Evolutionary conservation across 768 basidiomycete genomes (phyloP), one percentile per base, ranked within the genome.

Genomic region (Pleurotus djamor): DNA sequence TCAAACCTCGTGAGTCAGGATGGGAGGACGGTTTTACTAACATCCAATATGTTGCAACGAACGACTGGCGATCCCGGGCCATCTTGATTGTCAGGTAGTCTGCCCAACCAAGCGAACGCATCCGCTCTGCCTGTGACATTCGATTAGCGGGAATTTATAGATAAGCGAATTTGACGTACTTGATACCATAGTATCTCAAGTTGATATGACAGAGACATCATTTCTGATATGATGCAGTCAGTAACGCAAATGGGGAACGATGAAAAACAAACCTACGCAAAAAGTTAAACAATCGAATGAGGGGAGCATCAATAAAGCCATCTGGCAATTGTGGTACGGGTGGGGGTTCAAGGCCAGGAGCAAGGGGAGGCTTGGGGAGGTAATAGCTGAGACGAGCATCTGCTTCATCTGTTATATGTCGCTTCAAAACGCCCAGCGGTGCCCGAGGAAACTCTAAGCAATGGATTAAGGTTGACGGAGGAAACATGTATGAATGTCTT

Each of bases 121-220:
- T 85, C 32, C 92, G 80, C 68, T 86, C 76, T 1, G 89, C 91
- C 90, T 83, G 16, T 33, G 47, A 52, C 34, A 77, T 28, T 45
- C 35, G 52, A 65, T 55, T 50, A 54, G n/a, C n/a, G n/a, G n/a
- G n/a, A n/a, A n/a, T n/a, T n/a, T n/a, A n/a, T 12, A 14, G 17
- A 50, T 10, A 10, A n/a, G 35, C n/a, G n/a, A n/a, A n/a, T n/a
- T 52, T 28, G 37, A 67, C 69, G 36, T 62, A 81, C 82, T 68
- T 94, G 92, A 66, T 87, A 90, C 81, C 86, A 87, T 50, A 98
- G 71, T 62, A 94, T 90, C 71, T 95, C 96, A 13, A 98, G 80
- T 66, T 96, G 95, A 72, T 97, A 97, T 2, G 92, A 89, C 60
- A 97, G 72, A 1, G 93, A 92, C 84, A 95, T 91, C 79, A 92